A percentile compares a stretch with the other conserved stretches of the same genome.
phyloP scores from a whole-genome alignment of 2,329 filamentous ascomycete genomes.

The Pleurostoma richardsiae region DNA sequence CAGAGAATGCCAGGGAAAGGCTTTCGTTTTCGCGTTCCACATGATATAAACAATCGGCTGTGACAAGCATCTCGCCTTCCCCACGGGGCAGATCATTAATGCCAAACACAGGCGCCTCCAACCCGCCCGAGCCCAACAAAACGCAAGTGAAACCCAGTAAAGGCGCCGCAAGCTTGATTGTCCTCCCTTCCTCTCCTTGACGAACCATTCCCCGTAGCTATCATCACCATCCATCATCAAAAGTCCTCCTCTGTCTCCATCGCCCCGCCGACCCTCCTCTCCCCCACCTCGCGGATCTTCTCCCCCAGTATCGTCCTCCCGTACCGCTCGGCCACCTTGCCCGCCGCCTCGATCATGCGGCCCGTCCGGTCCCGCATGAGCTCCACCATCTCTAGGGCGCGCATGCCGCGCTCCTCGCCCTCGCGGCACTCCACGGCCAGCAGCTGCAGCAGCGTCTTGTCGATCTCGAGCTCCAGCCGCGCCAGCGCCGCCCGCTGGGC shows the following conservation, averaged over 20 bases:
- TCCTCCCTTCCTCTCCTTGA: too few species aligned
- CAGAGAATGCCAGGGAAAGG: too few species aligned
- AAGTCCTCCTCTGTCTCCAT: conserved; percentile 55
- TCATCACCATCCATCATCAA: neutral
- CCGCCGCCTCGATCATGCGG: conserved; percentile 86
- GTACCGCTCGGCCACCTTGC: conserved; percentile 84
- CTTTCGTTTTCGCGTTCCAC: too few species aligned
- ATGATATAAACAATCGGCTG: too few species aligned
- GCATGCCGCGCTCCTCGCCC: conserved; percentile 91
- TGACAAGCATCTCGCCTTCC: too few species aligned
- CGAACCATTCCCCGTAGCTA: too few species aligned
- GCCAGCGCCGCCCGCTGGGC: conserved; percentile 63
- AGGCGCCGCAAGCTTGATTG: too few species aligned
- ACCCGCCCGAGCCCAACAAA: neutral
- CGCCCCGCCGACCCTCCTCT: conserved; percentile 59
- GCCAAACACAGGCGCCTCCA: too few species aligned
- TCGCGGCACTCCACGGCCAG: conserved; percentile 86
- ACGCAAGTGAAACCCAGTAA: neutral
- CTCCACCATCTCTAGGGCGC: conserved; percentile 82
- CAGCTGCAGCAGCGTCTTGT: conserved; percentile 86
- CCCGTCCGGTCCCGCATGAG: conserved; percentile 81
- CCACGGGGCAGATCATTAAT: too few species aligned
- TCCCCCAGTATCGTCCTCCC: conserved; percentile 73
- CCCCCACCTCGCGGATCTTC: conserved; percentile 84
- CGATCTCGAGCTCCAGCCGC: conserved; percentile 74